Conservation (phyloP, 176 grass and related monocot species). For the Oryza australiensis region DNA sequence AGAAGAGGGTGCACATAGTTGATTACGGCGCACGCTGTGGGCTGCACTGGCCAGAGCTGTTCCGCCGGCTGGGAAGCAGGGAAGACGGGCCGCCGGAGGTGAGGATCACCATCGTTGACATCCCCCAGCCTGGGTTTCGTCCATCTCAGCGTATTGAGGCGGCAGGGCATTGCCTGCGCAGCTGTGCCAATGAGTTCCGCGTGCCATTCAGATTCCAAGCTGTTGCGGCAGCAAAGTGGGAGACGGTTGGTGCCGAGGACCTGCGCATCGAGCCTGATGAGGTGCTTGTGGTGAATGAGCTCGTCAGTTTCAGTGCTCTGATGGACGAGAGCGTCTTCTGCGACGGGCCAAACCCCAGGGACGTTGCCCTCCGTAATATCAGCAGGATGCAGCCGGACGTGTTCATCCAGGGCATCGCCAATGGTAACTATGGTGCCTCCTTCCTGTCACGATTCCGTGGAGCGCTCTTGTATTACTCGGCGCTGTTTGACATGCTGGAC, state of each 20-base stretch:
- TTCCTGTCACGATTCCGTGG: slow-evolving; percentile 54
- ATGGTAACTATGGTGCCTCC: slow-evolving; percentile 36
- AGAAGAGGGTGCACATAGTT: slow-evolving; percentile 48
- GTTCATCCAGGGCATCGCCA: slow-evolving; percentile 41
- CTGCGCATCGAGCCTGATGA: slow-evolving; percentile 41
- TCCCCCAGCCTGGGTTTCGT: slow-evolving; percentile 43
- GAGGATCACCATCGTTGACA: slow-evolving; percentile 52
- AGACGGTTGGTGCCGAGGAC: slow-evolving; percentile 29
- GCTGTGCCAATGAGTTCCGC: slow-evolving; percentile 28
- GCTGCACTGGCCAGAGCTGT: slow-evolving; percentile 56
- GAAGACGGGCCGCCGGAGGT: slow-evolving; percentile 40
- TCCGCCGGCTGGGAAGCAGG: slow-evolving; percentile 19
- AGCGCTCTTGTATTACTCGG: slow-evolving; percentile 42
- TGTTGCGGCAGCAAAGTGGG: slow-evolving; percentile 38
- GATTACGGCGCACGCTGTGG: slow-evolving; percentile 41
- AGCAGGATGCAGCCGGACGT: slow-evolving; percentile 36
- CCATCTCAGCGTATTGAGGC: slow-evolving; percentile 40
- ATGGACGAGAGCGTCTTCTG: slow-evolving; percentile 49
- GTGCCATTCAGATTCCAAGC: slow-evolving; percentile 44
- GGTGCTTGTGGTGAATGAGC: slow-evolving; percentile 45
- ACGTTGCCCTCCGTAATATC: slow-evolving; percentile 43
- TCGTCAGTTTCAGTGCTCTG: slow-evolving; percentile 35
- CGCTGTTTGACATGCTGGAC: slow-evolving; percentile 57
- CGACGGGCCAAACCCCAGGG: slow-evolving; percentile 45
- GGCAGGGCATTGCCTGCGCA: slow-evolving; percentile 28